phyloP scores from a whole-genome alignment of 2,329 filamentous ascomycete species.

The Sarocladium strictum region DNA sequence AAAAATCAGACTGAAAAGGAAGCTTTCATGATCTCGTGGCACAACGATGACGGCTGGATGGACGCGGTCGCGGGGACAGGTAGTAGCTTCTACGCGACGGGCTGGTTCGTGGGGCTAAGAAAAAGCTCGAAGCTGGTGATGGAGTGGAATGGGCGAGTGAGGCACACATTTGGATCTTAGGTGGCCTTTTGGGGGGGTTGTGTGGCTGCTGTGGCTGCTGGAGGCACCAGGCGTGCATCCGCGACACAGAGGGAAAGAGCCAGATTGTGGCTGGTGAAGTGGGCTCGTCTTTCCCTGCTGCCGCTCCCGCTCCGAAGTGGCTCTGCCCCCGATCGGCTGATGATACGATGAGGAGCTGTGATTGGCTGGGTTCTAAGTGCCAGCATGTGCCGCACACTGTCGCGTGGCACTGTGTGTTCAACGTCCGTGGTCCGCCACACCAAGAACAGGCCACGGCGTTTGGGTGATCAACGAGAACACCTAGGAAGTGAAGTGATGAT shows the following conservation, averaged over 20 bases:
- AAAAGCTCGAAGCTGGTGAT: constrained; percentile 5
- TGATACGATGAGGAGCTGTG: background rate
- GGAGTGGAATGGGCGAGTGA: background rate
- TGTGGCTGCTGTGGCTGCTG: constrained; percentile 1
- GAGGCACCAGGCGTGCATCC: too few species aligned
- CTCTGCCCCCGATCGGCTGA: background rate
- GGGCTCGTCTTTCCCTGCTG: background rate
- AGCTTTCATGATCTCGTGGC: constrained; percentile 4
- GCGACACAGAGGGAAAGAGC: background rate
- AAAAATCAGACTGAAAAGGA: background rate
- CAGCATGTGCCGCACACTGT: constrained; percentile 7
- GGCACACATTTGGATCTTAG: background rate
- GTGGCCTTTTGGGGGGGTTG: constrained; percentile 2
- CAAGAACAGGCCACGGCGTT: background rate
- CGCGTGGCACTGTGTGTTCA: background rate
- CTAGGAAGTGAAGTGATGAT: too few species aligned
- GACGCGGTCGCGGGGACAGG: background rate
- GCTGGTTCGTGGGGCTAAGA: constrained; percentile 4
- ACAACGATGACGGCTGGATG: background rate
- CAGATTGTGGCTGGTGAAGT: background rate
- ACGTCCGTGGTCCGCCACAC: constrained; percentile 5
- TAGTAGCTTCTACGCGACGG: background rate
- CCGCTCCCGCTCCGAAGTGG: background rate
- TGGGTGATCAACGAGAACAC: background rate
- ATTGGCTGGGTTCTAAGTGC: constrained; percentile 9